Evolutionary conservation across 2,329 filamentous ascomycete genomes (phyloP).

Genomic region (Neonectria punicea): DNA sequence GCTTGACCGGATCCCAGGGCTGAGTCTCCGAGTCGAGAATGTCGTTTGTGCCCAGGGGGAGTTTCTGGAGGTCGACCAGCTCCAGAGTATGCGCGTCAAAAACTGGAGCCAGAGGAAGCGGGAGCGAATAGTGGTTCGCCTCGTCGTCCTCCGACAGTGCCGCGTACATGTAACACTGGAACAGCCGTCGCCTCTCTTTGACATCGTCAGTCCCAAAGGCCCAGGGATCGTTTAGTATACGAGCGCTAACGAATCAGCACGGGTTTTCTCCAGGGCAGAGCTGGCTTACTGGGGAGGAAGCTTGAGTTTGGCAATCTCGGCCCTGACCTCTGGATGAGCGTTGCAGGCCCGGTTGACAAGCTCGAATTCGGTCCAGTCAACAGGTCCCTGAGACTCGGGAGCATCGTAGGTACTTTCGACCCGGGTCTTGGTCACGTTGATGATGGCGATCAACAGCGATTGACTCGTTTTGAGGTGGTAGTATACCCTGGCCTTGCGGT

Average conservation of each 20-base stretch:
- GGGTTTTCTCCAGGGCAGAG: no score
- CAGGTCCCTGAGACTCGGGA: slow-evolving; percentile 22
- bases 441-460: slow-evolving; percentile 18
- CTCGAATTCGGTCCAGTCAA: slow-evolving; percentile 26
- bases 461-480: slow-evolving; percentile 21
- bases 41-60: slow-evolving; percentile 13
- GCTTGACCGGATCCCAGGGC: slow-evolving; percentile 21
- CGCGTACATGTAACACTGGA: slow-evolving; percentile 35
- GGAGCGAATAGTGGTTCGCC: slow-evolving; percentile 32
- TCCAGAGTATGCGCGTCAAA: slow-evolving; percentile 31
- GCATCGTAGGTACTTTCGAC: slow-evolving; percentile 14
- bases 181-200: slow-evolving; percentile 23
- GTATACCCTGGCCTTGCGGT: slow-evolving; percentile 22
- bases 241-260: slow-evolving; percentile 3
- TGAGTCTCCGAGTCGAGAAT: slow-evolving; percentile 19
- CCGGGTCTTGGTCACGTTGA: slow-evolving; percentile 13
- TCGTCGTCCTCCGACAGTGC: slow-evolving; percentile 22
- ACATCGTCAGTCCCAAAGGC: slow-evolving; percentile 20
- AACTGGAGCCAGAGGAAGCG: slow-evolving; percentile 27
- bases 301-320: slow-evolving; percentile 31
- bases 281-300: slow-evolving; percentile 23
- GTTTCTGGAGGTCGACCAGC: slow-evolving; percentile 15
- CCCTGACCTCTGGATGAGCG: slow-evolving; percentile 24
- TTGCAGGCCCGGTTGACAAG: slow-evolving; percentile 16
- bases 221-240: slow-evolving; percentile 22